Evolutionary conservation across 2,329 filamentous ascomycete genomes (phyloP).

Genomic region (Teratosphaeria destructans): DNA sequence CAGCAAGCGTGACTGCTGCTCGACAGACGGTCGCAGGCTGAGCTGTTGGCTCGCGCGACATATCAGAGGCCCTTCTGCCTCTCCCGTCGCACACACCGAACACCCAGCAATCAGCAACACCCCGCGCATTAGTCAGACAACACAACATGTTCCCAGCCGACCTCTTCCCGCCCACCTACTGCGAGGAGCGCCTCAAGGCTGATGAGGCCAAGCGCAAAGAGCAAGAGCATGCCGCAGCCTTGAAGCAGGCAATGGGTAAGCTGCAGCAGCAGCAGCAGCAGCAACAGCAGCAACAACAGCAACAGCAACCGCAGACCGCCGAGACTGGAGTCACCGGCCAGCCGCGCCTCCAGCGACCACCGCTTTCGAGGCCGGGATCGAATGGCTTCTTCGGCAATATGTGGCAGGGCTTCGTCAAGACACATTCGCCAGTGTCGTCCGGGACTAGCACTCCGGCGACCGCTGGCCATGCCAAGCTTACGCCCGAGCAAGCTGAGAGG

Average conservation of each 20-base stretch:
- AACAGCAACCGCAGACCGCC: constrained; percentile 1
- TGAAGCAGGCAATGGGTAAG: constrained; percentile 1
- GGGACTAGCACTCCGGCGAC: constrained; percentile 8
- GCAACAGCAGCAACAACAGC: constrained; percentile 1
- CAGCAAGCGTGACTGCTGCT: not conserved
- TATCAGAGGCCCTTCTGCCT: not conserved
- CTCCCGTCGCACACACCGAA: not conserved
- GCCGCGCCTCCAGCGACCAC: constrained; percentile 12
- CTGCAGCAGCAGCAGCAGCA: constrained; percentile 1
- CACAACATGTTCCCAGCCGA: constrained; percentile 24
- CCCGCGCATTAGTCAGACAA: not conserved
- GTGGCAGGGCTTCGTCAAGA: constrained; percentile 14
- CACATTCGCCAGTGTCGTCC: constrained; percentile 4
- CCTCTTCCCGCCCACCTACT: constrained; percentile 20
- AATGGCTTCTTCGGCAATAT: constrained; percentile 19
- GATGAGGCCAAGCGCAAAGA: constrained; percentile 15
- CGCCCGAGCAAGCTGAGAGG: constrained; percentile 17
- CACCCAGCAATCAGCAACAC: not conserved
- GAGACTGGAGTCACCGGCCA: constrained; percentile 2
- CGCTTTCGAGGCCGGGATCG: constrained; percentile 10
- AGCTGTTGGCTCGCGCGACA: not conserved
- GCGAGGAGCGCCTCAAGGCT: constrained; percentile 20
- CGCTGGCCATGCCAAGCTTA: constrained; percentile 3
- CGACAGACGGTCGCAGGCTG: not conserved
- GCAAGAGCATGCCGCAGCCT: constrained; percentile 4